Base-by-base conservation (phyloP, 2,329 filamentous ascomycete genomes). In the Lasiodiplodia sp. region DNA sequence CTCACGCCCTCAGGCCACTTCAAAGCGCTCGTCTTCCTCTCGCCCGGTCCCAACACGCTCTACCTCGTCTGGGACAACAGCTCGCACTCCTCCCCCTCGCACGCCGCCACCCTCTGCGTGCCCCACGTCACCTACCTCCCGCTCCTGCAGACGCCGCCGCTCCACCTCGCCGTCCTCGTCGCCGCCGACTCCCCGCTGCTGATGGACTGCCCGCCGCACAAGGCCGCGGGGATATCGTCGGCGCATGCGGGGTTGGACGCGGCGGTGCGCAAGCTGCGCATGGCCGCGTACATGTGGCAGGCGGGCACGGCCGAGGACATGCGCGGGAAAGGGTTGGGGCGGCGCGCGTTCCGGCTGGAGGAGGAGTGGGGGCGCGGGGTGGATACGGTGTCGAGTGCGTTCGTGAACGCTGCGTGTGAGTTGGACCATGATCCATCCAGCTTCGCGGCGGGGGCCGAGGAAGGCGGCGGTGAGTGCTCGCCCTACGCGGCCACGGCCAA, bases 201-300 rank as follows among this genome's bases (percentile, higher is more conserved):
- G 10, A 77, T 77, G 23, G 75, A 78, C 56, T 78, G 76, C 47
- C 76, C 76, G 14, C 71, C 73, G 11, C 56, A 69, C 53, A 77
- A 79, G 60, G 69, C 70, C 6, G 73, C 67, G 10, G 76, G 72
- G 18, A 23, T 74, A 1, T 72, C 72, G 25, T 75, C 73, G 2
- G 71, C 76, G 3, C 76, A 78, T 47, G 72, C 72, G 5, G 72
- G 73, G 53, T 68, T 79, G 7, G 70, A 75, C n/a, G 75, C 75
- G 37, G 76, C 74, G 4, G 72, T 77, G 47, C 72, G 73, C 8
- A 79, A 79, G 71, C 71, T 78, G 14, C 73, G 76, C n/a, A 77
- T 76, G 72, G 73, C 76, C 7, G 76, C 77, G 2, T 77, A 76
- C 69, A 78, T 78, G 76, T 78, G 76, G 76, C 76, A 79, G 67